Base-by-base conservation (phyloP, 257 asterid species). In the Solanum dulcamara region DNA sequence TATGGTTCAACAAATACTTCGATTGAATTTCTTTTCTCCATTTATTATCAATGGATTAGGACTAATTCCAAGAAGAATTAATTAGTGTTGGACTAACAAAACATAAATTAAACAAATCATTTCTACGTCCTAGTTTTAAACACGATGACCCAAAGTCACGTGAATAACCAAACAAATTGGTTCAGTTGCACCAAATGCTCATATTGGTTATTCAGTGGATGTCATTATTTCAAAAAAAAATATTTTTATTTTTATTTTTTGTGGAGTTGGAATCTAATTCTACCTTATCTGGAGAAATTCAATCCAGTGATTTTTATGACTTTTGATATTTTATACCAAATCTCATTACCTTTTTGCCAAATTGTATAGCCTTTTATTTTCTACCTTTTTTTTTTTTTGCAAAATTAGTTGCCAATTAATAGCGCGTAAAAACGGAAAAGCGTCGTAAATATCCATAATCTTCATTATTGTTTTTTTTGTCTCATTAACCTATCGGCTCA, bases 201-300 rank as follows among this genome's bases (percentile, higher is more conserved):
- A 77, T 24, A 24, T 44, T 75, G 15, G 60, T 14, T 42, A 44
- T 75, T 42, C 44, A 77, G 82, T 77, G 40, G 82, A 46, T 46
- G 82, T 46, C 82, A 77, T 44, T 44, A 15, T 77, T 75, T 75
- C 26, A 75, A 42, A 50, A 5, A 1, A 40, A 8, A 5, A 1
- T n/a, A 37, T 55, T 57, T 20, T 62, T 62, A 60, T 24, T 60
- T 60, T 60, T 24, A 10, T 10, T 60, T 77, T 46, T 26, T 24
- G 82, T 46, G 83, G 83, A 77, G 53, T 46, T 77, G 62, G 83
- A 77, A 77, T 77, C 83, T 48, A 46, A 77, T 77, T 77, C 83
- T 46, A 77, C 42, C 62, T 77, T 77, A 32, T 77, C 28, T 77
- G 83, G 83, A 77, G 64, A 77, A 77, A 28, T 28, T 77, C 42